A percentile compares a stretch with the other conserved stretches of the same genome.
phyloP scores from a whole-genome alignment of 768 basidiomycete species.

The Lyophyllum shimeji region DNA sequence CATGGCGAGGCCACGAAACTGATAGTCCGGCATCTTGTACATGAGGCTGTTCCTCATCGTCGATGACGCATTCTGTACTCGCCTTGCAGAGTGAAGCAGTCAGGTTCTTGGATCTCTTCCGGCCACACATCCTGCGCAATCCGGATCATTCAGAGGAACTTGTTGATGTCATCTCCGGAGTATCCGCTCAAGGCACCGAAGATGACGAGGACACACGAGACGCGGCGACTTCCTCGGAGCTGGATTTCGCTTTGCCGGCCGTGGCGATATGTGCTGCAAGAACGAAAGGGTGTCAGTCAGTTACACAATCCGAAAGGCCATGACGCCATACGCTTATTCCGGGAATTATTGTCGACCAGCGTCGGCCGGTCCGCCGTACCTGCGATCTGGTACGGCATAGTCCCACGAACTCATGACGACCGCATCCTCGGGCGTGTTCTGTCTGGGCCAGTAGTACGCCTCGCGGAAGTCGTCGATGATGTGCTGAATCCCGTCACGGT shows the following conservation, averaged over 20 bases:
- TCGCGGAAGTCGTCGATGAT: slow-evolving; percentile 99
- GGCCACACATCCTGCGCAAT: slow-evolving; percentile 97
- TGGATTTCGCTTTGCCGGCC: slow-evolving; percentile 98
- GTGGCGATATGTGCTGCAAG: slow-evolving; percentile 90
- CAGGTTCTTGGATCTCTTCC: slow-evolving; percentile 93
- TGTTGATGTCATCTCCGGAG: slow-evolving; percentile 99
- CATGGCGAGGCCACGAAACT: slow-evolving; percentile 40
- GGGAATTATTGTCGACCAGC: slow-evolving; percentile 97
- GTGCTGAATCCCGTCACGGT: slow-evolving; percentile 82
- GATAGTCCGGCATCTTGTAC: slow-evolving; percentile 99
- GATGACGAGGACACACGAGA: slow-evolving; percentile 95
- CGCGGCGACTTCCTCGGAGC: slow-evolving; percentile 93
- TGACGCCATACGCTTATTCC: slow-evolving; percentile 89
- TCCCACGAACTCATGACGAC: slow-evolving; percentile 99
- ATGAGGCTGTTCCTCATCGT: slow-evolving; percentile 96
- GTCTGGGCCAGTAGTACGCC: slow-evolving; percentile 97
- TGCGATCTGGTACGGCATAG: slow-evolving; percentile 98
- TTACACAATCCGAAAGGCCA: not conserved
- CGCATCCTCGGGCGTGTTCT: slow-evolving; percentile 89
- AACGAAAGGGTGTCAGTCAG: not conserved
- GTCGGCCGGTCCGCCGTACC: slow-evolving; percentile 98
- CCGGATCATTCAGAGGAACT: slow-evolving; percentile 98
- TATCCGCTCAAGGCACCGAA: slow-evolving; percentile 97
- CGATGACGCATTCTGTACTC: slow-evolving; percentile 85
- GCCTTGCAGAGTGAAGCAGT: slow-evolving; percentile 90